Percentiles rank a stretch among this genome's conserved stretches.
phyloP scores from a whole-genome alignment of 768 basidiomycete genomes.

The Plicaturopsis crispa region DNA sequence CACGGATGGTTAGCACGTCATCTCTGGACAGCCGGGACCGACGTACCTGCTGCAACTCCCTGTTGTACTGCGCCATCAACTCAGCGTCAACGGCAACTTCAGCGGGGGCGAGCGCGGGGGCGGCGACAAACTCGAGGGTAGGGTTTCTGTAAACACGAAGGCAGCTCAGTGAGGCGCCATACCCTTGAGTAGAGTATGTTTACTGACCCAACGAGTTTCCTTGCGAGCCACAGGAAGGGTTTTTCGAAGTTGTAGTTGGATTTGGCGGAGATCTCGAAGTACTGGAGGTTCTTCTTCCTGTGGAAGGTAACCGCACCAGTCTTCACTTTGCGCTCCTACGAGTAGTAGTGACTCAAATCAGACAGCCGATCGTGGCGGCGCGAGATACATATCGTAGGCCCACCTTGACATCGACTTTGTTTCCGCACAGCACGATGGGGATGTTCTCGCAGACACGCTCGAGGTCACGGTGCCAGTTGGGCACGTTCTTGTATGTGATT shows the following conservation, averaged over 20 bases:
- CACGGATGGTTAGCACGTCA: conserved; percentile 7
- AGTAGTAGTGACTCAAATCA: conserved; percentile 4
- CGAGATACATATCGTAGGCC: no score
- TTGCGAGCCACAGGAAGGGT: conserved; percentile 98
- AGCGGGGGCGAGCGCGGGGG: conserved; percentile 90
- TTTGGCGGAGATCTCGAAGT: conserved; percentile 99
- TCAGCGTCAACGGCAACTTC: conserved; percentile 78
- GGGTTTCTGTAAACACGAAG: conserved; percentile 51
- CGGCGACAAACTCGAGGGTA: conserved; percentile 89
- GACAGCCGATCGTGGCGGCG: conserved; percentile 2
- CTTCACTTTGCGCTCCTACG: conserved; percentile 98
- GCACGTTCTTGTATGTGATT: conserved; percentile 99
- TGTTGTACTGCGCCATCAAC: conserved; percentile 75
- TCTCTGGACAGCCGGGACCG: not conserved
- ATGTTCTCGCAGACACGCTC: conserved; percentile 99
- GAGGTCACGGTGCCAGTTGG: conserved; percentile 99
- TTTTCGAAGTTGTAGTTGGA: conserved; percentile 99
- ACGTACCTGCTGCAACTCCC: conserved; percentile 64
- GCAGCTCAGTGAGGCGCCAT: not conserved
- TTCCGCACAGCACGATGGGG: conserved; percentile 97
- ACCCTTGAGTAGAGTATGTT: not conserved
- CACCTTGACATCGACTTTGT: conserved; percentile 99
- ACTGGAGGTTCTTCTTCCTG: conserved; percentile 99
- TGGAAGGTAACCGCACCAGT: conserved; percentile 98
- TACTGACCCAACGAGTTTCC: conserved; percentile 92